Conservation (phyloP, 257 asterid species). For the Solanum phureja region DNA sequence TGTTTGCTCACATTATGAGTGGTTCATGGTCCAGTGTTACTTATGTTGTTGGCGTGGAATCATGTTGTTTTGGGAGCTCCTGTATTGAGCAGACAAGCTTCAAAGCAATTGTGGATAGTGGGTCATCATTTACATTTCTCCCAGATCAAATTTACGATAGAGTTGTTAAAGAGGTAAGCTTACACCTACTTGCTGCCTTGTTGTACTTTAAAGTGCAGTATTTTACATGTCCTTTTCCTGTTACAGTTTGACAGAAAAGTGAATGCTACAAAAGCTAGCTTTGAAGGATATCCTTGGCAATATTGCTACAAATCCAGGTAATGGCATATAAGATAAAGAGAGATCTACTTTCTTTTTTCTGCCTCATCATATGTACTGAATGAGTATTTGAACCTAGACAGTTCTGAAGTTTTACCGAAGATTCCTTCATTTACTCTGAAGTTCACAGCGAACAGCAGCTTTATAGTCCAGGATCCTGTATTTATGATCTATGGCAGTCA, state of each 20-base stretch:
- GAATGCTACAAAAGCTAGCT: constrained; percentile 52
- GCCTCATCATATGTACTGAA: constrained; percentile 1
- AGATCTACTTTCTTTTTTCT: not conserved
- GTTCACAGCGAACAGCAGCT: constrained; percentile 50
- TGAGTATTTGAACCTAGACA: constrained; percentile 24
- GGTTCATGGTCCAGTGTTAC: constrained; percentile 34
- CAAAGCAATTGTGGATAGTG: constrained; percentile 68
- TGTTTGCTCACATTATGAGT: not conserved
- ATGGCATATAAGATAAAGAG: not conserved
- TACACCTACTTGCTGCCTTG: not conserved
- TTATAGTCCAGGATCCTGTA: constrained; percentile 55
- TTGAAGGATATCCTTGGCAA: constrained; percentile 75
- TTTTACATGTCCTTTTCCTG: not conserved
- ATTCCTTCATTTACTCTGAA: constrained; percentile 61
- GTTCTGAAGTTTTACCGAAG: constrained; percentile 45
- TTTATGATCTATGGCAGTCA: constrained; percentile 56
- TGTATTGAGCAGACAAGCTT: constrained; percentile 45
- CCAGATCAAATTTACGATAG: constrained; percentile 44
- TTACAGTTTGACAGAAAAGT: constrained; percentile 58
- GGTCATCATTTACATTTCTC: constrained; percentile 72
- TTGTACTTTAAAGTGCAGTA: not conserved
- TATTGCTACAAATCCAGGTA: constrained; percentile 85
- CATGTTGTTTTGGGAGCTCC: constrained; percentile 51
- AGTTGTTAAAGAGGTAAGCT: constrained; percentile 53
- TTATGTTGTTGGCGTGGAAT: constrained; percentile 61